phyloP scores from a whole-genome alignment of 2,329 filamentous ascomycete genomes.

The Fusarium albidum region DNA sequence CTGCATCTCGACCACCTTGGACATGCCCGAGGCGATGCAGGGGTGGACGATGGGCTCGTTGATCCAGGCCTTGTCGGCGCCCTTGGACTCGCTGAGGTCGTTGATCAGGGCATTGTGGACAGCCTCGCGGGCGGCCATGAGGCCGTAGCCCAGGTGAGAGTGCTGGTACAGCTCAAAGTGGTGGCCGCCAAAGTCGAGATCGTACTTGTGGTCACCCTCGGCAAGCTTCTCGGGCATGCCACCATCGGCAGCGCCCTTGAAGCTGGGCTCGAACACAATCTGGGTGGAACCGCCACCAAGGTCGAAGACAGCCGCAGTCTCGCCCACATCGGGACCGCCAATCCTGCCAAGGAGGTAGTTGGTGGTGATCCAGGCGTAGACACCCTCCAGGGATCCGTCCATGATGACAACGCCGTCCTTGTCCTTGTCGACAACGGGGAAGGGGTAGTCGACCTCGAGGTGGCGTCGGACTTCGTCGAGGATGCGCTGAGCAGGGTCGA shows the following conservation, averaged over 20 bases:
- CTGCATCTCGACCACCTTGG: slow-evolving; percentile 75
- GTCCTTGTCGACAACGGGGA: slow-evolving; percentile 88
- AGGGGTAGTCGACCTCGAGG: slow-evolving; percentile 89
- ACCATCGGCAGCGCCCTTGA: slow-evolving; percentile 74
- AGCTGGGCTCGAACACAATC: slow-evolving; percentile 97
- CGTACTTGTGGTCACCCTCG: slow-evolving; percentile 95
- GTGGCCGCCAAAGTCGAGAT: slow-evolving; percentile 87
- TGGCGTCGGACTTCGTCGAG: slow-evolving; percentile 83
- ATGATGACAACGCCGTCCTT: slow-evolving; percentile 94
- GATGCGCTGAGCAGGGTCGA: slow-evolving; percentile 82
- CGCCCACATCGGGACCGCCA: slow-evolving; percentile 86
- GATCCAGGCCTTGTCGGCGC: slow-evolving; percentile 71
- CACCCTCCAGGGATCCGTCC: slow-evolving; percentile 96
- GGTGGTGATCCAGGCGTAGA: slow-evolving; percentile 98
- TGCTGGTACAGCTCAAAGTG: slow-evolving; percentile 96
- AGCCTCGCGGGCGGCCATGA: slow-evolving; percentile 92
- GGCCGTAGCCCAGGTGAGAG: slow-evolving; percentile 94
- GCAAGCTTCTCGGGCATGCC: slow-evolving; percentile 87
- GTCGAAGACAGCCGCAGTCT: slow-evolving; percentile 94
- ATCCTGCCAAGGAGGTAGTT: slow-evolving; percentile 99
- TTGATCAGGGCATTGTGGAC: slow-evolving; percentile 81
- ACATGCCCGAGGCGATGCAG: slow-evolving; percentile 84
- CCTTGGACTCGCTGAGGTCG: slow-evolving; percentile 71
- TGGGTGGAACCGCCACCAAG: slow-evolving; percentile 97
- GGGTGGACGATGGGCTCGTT: slow-evolving; percentile 79